These are phyloP conservation scores for Geotrichum citri-aurantii DNA, from an alignment of 1,139 yeast genomes.

Conservation along the genomic window DNA sequence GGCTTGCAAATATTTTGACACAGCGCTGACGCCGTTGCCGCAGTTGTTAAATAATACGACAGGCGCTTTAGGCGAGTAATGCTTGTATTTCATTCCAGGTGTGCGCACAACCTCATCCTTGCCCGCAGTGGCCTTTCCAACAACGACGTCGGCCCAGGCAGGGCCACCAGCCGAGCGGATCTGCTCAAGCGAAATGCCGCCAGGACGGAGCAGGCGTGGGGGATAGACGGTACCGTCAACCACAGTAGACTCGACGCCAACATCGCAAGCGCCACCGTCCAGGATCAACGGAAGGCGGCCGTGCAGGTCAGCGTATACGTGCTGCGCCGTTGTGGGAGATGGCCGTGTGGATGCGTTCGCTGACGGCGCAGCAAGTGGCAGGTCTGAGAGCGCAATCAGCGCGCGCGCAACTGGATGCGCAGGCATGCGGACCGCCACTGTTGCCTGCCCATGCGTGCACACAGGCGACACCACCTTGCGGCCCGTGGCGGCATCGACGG, in stretches of 20 bases:
- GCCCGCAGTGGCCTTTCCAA: slow-evolving; percentile 64
- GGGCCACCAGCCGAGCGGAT: slow-evolving; percentile 58
- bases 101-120: slow-evolving; percentile 71
- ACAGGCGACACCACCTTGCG: slow-evolving; percentile 55
- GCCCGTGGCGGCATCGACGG: slow-evolving; percentile 21
- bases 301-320: slow-evolving; percentile 71
- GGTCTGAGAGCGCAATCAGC: slow-evolving; percentile 73
- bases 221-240: slow-evolving; percentile 82
- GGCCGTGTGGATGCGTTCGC: slow-evolving; percentile 96
- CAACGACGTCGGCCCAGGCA: slow-evolving; percentile 54
- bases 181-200: slow-evolving; percentile 81
- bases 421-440: slow-evolving; percentile 91
- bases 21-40: slow-evolving; percentile 39
- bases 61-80: slow-evolving; percentile 84
- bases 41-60: slow-evolving; percentile 63
- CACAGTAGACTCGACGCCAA: slow-evolving; percentile 92
- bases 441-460: slow-evolving; percentile 81
- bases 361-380: slow-evolving; percentile 94
- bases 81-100: slow-evolving; percentile 97
- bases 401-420: slow-evolving; percentile 86
- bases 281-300: slow-evolving; percentile 79
- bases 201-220: slow-evolving; percentile 87
- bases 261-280: slow-evolving; percentile 87
- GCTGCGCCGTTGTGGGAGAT: slow-evolving; percentile 83
- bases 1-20: slow-evolving; percentile 22